Base-by-base conservation (phyloP, 768 basidiomycete genomes). In the Agaricus sinodeliciosus region DNA sequence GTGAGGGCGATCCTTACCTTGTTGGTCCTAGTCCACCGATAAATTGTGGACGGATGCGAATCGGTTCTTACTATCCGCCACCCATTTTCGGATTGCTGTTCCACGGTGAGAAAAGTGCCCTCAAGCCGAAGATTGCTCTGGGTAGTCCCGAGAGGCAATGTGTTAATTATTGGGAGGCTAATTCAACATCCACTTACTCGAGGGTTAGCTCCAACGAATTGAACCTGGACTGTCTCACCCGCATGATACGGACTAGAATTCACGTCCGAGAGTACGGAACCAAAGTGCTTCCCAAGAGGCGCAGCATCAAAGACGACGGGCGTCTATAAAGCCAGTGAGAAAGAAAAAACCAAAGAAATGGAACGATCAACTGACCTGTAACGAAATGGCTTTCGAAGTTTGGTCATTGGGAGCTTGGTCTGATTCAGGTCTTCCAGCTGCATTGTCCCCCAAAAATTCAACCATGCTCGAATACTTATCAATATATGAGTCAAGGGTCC, bases 121-220 rank as follows among this genome's bases (percentile, higher is more conserved):
- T 88, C 87, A 9, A 90, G 72, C 19, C 81, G 79, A 28, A 89
- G 75, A 61, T 90, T 90, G 60, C 91, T 91, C 86, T 89, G 57
- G 31, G 27, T 43, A 47, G 25, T 40, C 58, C 35, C 44, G 28
- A 13, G 42, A 31, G 15, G 18, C 48, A 55, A 41, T 40, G 36
- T 43, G 31, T 31, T 11, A 31, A 31, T 31, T 7, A 47, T 26
- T 37, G n/a, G 25, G 51, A 35, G 37, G 36, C 41, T 54, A 25
- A 4, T 55, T 55, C 55, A 11, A 57, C 47, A 51, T 28, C 39
- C 42, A 64, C 79, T 57, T 58, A 87, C 86, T 67, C 88, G 73
- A 0, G 87, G 89, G 63, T 88, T 87, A 39, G 87, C 88, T 42
- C 86, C 87, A 44, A 85, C 81, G 57, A 90, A 90, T 47, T 73